A percentile compares a stretch with the other conserved stretches of the same genome.
Evolutionary conservation across 805 yeast species (phyloP).

Genomic region (Myxozyma geophila): DNA sequence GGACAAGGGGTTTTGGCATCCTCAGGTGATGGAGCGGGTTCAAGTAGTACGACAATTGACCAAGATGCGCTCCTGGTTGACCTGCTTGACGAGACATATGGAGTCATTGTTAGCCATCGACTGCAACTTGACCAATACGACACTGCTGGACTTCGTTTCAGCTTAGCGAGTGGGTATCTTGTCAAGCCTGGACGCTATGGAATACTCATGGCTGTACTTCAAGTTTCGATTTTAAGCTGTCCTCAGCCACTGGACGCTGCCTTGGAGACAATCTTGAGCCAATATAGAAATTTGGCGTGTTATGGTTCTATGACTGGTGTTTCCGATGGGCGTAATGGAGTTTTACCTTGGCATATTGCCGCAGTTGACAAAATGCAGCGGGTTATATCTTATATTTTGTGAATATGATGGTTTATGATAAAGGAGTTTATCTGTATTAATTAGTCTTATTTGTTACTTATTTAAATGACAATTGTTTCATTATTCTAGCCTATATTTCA

Average conservation of each 20-base stretch:
- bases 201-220: constrained; percentile 27
- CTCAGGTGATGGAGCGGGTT: constrained; percentile 10
- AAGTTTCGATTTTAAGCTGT: constrained; percentile 40
- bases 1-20: constrained; percentile 19
- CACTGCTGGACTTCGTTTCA: constrained; percentile 23
- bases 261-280: constrained; percentile 45
- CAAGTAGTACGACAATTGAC: constrained; percentile 12
- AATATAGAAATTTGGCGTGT: constrained; percentile 47
- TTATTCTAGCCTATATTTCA: no score
- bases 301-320: constrained; percentile 46
- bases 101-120: constrained; percentile 39
- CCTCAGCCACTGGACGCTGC: constrained; percentile 36
- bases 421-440: neutral
- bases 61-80: constrained; percentile 41
- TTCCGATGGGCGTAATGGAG: constrained; percentile 37
- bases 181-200: constrained; percentile 28
- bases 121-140: constrained; percentile 19
- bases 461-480: no score
- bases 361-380: constrained; percentile 44
- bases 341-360: constrained; percentile 49
- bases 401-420: neutral
- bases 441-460: no score
- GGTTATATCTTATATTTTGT: constrained; percentile 22
- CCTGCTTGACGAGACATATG: constrained; percentile 42
- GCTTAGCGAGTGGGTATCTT: constrained; percentile 33